Conservation (phyloP, 768 basidiomycete genomes). For the Boletus rubescentipes region DNA sequence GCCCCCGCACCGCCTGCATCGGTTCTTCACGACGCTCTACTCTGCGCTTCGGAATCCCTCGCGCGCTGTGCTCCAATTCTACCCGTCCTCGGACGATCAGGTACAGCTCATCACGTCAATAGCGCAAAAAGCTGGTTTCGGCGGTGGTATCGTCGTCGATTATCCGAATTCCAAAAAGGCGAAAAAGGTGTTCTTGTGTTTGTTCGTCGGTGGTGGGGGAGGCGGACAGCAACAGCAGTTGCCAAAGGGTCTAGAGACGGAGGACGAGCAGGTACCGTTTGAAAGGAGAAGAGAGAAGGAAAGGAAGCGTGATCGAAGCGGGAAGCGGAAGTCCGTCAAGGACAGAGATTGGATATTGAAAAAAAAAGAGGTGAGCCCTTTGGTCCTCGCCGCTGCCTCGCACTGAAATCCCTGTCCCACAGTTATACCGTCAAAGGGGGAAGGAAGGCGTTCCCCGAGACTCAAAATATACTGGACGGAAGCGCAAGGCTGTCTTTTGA, state of each 20-base stretch:
- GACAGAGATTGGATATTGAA: conserved; percentile 91
- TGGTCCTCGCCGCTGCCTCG: conserved; percentile 1
- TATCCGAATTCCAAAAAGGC: conserved; percentile 98
- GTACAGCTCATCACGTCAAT: conserved; percentile 91
- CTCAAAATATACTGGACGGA: conserved; percentile 92
- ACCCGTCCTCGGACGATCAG: conserved; percentile 96
- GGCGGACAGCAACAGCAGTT: conserved; percentile 56
- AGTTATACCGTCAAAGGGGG: conserved; percentile 83
- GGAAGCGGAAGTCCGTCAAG: conserved; percentile 71
- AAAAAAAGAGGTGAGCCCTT: conserved; percentile 83
- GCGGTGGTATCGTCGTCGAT: conserved; percentile 94
- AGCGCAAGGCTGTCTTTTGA: conserved; percentile 77
- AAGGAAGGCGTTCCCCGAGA: conserved; percentile 83
- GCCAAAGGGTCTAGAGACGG: conserved; percentile 75
- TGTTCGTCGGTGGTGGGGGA: conserved; percentile 84
- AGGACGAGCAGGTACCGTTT: conserved; percentile 63
- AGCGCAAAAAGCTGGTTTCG: conserved; percentile 94
- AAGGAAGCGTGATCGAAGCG: conserved; percentile 51
- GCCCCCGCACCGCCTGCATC: conserved; percentile 78
- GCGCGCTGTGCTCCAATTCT: conserved; percentile 89
- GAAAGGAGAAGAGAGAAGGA: conserved; percentile 77
- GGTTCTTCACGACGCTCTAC: conserved; percentile 92
- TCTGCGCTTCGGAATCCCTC: conserved; percentile 84
- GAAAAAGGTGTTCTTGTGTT: conserved; percentile 88
- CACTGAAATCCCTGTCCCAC: conserved; percentile 1